Evolutionary conservation across 1,284 basidiomycete species (phyloP), one percentile per base, ranked within the genome.

Genomic region (Ustilago crameri): DNA sequence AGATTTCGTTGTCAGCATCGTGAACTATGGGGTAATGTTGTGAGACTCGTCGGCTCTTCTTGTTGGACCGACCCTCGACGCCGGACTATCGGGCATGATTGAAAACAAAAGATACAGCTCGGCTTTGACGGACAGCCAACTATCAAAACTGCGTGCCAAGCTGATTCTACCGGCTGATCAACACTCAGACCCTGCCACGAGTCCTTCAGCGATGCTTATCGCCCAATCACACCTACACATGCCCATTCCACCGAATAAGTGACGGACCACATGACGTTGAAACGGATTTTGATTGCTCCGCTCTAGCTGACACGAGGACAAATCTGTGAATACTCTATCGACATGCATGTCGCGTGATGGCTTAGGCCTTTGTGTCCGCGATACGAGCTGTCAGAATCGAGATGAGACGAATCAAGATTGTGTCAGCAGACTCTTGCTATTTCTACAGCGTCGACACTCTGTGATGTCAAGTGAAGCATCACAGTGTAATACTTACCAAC

Each of bases 401-500:
- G 15, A 27, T n/a, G n/a, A 22, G n/a, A n/a, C n/a, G n/a, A n/a
- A n/a, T n/a, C n/a, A n/a, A n/a, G n/a, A n/a, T n/a, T n/a, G n/a
- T n/a, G n/a, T n/a, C n/a, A n/a, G n/a, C n/a, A n/a, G n/a, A n/a
- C n/a, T n/a, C n/a, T n/a, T n/a, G n/a, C n/a, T n/a, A n/a, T n/a
- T n/a, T n/a, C n/a, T n/a, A n/a, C n/a, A n/a, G n/a, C n/a, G n/a
- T n/a, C n/a, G n/a, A n/a, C n/a, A n/a, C n/a, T n/a, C n/a, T n/a
- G n/a, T n/a, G n/a, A n/a, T n/a, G n/a, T n/a, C n/a, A n/a, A n/a
- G n/a, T n/a, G n/a, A n/a, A n/a, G n/a, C 18, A 8, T n/a, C 8
- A 10, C 8, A 40, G 12, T n/a, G 18, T 10, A 24, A 23, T 24
- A 65, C 66, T 69, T 40, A 55, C 83, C 84, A 44, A 85, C 84